Conservation (phyloP, 331 rosid species). For the Prunus yedoensis region DNA sequence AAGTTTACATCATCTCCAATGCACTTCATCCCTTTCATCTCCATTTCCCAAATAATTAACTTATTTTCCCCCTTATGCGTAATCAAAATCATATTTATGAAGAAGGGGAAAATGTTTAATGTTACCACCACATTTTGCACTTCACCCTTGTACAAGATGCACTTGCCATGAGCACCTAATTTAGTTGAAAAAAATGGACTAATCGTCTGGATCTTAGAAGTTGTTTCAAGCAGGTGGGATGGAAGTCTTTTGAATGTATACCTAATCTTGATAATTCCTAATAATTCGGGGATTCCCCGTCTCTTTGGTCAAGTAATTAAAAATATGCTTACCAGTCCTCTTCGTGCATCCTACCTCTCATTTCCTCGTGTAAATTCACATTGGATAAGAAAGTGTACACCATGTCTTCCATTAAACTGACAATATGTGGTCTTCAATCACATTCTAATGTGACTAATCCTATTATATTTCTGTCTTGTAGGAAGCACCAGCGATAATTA, state of each 20-base stretch:
- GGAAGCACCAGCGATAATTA: conserved; percentile 47
- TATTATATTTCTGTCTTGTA: conserved; percentile 5
- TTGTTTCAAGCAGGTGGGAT: neutral
- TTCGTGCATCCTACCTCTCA: neutral
- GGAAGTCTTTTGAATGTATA: neutral
- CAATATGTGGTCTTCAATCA: neutral
- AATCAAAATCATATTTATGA: no score
- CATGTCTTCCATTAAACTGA: neutral
- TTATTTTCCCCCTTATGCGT: neutral
- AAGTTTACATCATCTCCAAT: neutral
- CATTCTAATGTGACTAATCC: neutral
- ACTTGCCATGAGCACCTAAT: no score
- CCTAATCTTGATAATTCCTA: neutral
- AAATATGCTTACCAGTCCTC: neutral
- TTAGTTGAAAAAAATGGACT: no score
- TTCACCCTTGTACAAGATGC: neutral
- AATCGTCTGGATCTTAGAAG: neutral
- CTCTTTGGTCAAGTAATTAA: neutral
- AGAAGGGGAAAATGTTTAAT: neutral
- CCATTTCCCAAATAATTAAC: no score
- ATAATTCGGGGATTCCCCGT: neutral
- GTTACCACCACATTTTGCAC: neutral
- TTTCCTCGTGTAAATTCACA: neutral
- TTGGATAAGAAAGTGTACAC: neutral
- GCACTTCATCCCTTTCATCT: neutral